A percentile compares a stretch with the other conserved stretches of the same genome.
phyloP scores from a whole-genome alignment of 2,329 filamentous ascomycete species.

The Dactylellina sp. region DNA sequence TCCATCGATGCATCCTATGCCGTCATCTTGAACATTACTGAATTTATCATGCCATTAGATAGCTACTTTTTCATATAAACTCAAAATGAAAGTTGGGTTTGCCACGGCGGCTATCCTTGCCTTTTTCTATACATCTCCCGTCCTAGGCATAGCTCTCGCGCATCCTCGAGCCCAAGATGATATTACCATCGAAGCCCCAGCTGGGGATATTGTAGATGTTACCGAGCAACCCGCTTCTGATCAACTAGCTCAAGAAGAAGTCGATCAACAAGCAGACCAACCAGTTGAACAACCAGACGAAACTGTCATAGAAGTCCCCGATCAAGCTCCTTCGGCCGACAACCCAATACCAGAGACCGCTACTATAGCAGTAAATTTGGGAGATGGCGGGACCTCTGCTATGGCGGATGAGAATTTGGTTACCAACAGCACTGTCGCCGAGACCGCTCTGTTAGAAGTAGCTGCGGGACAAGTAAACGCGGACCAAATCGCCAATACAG shows the following conservation, averaged over 20 bases:
- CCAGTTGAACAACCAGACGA: not conserved
- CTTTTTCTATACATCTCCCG: conserved; percentile 35
- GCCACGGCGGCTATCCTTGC: conserved; percentile 24
- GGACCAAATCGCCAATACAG: conserved; percentile 6
- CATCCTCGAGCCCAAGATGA: conserved; percentile 23
- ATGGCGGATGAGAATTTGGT: not conserved
- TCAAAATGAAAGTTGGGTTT: conserved; percentile 25
- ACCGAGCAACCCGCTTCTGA: not conserved
- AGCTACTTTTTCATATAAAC: no score
- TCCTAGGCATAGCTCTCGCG: conserved; percentile 28
- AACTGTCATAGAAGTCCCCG: not conserved
- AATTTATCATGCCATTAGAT: no score
- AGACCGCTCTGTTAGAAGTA: conserved; percentile 1
- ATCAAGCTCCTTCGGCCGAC: not conserved
- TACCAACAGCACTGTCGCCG: conserved; percentile 11
- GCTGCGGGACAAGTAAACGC: conserved; percentile 1
- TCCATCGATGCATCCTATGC: no score
- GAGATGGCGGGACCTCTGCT: not conserved
- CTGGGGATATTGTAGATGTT: conserved; percentile 4
- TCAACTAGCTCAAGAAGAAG: no score
- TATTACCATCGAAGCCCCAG: not conserved
- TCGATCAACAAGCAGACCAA: not conserved
- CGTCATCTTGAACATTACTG: no score
- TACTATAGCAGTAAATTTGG: not conserved
- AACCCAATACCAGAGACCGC: not conserved